Percentiles rank a stretch among this genome's conserved stretches.
These are phyloP conservation scores for Coelastrella sp. DNA, from an alignment of 139 green algal genomes.

Conservation along the genomic window DNA sequence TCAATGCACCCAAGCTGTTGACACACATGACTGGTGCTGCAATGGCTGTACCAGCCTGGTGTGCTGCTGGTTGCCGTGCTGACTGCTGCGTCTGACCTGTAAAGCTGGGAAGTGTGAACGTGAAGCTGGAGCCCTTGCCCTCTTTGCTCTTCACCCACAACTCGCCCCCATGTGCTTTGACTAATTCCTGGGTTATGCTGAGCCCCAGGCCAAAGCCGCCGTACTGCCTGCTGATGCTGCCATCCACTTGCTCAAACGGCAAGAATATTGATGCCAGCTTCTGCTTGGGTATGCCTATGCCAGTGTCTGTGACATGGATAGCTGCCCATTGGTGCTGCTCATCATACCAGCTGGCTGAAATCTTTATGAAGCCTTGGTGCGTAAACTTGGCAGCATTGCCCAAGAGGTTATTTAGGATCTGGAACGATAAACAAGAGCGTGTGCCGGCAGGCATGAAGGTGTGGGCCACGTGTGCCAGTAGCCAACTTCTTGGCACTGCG, in stretches of 20 bases:
- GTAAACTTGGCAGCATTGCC: conserved; percentile 68
- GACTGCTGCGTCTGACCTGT: conserved; percentile 29
- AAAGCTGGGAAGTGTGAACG: conserved; percentile 55
- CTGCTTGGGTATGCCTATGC: conserved; percentile 61
- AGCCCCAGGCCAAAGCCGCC: conserved; percentile 65
- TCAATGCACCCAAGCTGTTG: background rate
- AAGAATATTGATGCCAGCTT: conserved; percentile 66
- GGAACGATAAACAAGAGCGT: background rate
- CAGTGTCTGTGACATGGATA: conserved; percentile 59
- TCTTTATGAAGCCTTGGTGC: conserved; percentile 49
- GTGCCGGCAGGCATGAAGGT: background rate
- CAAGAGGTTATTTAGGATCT: conserved; percentile 67
- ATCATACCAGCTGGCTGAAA: conserved; percentile 40
- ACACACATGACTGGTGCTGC: background rate
- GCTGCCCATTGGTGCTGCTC: conserved; percentile 42
- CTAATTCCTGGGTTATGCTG: conserved; percentile 65
- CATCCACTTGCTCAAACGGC: conserved; percentile 68
- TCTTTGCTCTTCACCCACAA: conserved; percentile 56
- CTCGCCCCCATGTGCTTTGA: conserved; percentile 62
- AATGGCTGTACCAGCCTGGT: conserved; percentile 5
- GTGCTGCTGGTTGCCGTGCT: conserved; percentile 6
- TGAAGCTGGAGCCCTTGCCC: conserved; percentile 57
- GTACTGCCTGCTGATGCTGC: conserved; percentile 66
- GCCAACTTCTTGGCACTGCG: background rate
- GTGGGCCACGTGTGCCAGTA: background rate